Base-by-base conservation (phyloP, 2,329 filamentous ascomycete species). In the Elsinoe arachidis region DNA sequence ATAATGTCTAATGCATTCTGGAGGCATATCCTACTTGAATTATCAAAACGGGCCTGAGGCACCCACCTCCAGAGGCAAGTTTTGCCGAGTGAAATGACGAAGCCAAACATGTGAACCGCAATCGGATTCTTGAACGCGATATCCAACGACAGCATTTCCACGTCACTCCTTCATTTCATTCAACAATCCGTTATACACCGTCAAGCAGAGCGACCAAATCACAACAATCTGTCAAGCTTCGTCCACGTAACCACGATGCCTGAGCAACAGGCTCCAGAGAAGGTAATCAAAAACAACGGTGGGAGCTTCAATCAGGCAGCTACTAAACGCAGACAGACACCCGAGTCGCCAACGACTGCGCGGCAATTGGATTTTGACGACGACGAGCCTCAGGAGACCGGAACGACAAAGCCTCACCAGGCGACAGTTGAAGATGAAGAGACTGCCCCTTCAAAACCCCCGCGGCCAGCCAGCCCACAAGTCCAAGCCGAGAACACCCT, bases 401-500 rank as follows among this genome's bases (percentile, higher is more conserved):
- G 80, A 65, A 64, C 63, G 23, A 21, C 64, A 30, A 77, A 71
- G 64, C 74, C 70, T 12, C 70, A 70, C 26, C 75, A 77, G 30
- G 75, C 73, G 62, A 78, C 77, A 66, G 72, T 72, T 43, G 74
- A 77, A 15, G 73, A 77, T 60, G 73, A 77, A 55, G 77, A 77
- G 61, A 69, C 69, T 17, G 73, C 85, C 21, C 80, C 87, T 39
- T 61, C 68, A 51, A 95, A 96, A 75, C 91, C 91, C 33, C 90
- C 90, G 34, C 84, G 91, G 59, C 92, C 92, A 47, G 67, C 89
- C 66, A 88, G 83, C 62, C 86, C 93, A 61, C 81, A 86, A 60
- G 86, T 95, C 72, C 87, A 95, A 75, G 90, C 90, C 49, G 87
- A 92, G 72, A 82, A 83, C 65, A 96, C 90, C 2, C 78, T 99